Evolutionary conservation across 768 basidiomycete species (phyloP).

Genomic region (Saitozyma podzolica): DNA sequence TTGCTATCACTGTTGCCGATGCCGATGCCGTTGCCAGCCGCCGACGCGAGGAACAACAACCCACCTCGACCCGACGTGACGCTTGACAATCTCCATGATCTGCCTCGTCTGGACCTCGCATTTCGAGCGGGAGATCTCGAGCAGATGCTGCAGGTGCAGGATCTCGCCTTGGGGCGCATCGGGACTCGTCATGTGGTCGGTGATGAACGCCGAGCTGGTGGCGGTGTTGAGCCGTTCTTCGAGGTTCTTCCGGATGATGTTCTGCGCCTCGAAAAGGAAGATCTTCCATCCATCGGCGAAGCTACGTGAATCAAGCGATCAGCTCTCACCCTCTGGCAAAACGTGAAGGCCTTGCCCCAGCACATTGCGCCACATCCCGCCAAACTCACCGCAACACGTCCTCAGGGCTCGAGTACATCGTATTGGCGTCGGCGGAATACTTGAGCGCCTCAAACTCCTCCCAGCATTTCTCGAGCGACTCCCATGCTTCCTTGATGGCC

Average conservation of each 20-base stretch:
- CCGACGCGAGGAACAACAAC: no score
- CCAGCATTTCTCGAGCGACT: conserved; percentile 77
- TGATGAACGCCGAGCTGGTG: conserved; percentile 58
- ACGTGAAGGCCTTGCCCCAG: conserved; percentile 54
- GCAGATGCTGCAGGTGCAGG: conserved; percentile 53
- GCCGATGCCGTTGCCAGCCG: no score
- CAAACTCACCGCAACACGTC: conserved; percentile 79
- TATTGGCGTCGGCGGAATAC: conserved; percentile 38
- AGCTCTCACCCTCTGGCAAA: not conserved
- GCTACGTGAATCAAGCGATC: conserved; percentile 26
- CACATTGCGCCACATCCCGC: conserved; percentile 58
- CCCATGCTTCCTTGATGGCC: conserved; percentile 77
- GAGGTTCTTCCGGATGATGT: conserved; percentile 80
- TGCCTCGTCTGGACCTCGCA: conserved; percentile 58
- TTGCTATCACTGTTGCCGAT: no score
- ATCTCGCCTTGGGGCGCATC: conserved; percentile 26
- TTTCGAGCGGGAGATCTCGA: conserved; percentile 56
- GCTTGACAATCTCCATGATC: conserved; percentile 58
- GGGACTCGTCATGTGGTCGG: conserved; percentile 34
- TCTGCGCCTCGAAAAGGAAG: conserved; percentile 85
- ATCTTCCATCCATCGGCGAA: conserved; percentile 81
- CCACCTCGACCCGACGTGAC: conserved; percentile 66
- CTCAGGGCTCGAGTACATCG: conserved; percentile 75
- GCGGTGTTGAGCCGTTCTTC: conserved; percentile 65
- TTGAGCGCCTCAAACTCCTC: conserved; percentile 72